Evolutionary conservation across 2,329 filamentous ascomycete species (phyloP).

Genomic region (Colletotrichum gigasporum): DNA sequence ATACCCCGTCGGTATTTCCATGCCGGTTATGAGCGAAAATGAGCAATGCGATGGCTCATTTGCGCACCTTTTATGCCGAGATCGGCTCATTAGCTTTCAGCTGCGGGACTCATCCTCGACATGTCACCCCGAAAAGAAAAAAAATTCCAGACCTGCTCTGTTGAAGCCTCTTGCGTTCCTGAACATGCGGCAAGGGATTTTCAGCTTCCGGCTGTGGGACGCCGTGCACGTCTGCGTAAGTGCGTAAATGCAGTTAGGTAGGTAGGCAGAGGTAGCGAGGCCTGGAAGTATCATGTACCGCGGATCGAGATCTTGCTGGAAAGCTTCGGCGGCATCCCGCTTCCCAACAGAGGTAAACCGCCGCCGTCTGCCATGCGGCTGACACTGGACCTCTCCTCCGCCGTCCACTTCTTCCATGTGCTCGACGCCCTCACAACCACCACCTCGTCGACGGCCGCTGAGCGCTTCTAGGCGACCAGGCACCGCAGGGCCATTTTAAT

Average conservation of each 20-base stretch:
- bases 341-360: neutral
- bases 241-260: neutral
- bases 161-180: neutral
- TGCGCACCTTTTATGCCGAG: neutral
- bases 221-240: neutral
- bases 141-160: neutral
- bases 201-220: neutral
- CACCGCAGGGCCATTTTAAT: neutral
- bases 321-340: neutral
- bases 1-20: constrained; percentile 1
- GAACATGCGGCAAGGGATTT: neutral
- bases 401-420: neutral
- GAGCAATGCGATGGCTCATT: constrained; percentile 2
- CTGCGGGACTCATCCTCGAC: too few relatives aligned
- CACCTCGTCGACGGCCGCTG: neutral
- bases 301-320: constrained; percentile 23
- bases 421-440: neutral
- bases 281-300: neutral
- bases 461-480: constrained; percentile 9
- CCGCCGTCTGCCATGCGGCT: neutral
- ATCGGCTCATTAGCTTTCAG: neutral
- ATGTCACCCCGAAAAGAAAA: too few relatives aligned
- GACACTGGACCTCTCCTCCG: neutral
- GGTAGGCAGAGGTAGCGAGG: neutral
- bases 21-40: neutral